Evolutionary conservation across 768 basidiomycete genomes (phyloP), one percentile per base, ranked within the genome.

Genomic region (Mycena galopus): DNA sequence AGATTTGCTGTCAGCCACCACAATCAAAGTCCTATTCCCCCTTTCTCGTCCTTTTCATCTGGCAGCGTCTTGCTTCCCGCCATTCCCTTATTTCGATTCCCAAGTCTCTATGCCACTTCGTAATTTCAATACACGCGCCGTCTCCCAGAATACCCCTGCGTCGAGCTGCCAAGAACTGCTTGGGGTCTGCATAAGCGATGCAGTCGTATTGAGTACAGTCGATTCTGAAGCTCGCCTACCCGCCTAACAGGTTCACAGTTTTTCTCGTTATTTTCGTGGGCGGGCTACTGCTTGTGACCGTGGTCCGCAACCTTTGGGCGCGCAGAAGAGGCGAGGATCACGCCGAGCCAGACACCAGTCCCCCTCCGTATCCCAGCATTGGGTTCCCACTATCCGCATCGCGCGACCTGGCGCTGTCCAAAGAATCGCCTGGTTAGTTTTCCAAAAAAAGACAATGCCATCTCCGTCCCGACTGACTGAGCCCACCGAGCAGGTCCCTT

Each of bases 291-390:
- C 44, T 73, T 27, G 25, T 73, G 29, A 73, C 66, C 1, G 10
- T 73, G 53, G 47, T 12, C 25, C 66, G 58, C 66, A 64, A 73
- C 14, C 6, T 72, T 56, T 66, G 71, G 3, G 47, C 67, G 56
- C 17, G 53, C 19, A 39, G 29, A 35, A 68, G 25, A 47, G 62
- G 47, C 30, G 65, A 57, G 25, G 60, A 29, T 12, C 42, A 53
- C 32, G 42, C 62, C n/a, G 27, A 50, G n/a, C 8, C 56, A 10
- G 10, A 50, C 21, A 35, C 1, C 44, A 65, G 25, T 30, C 72
- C 72, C 0, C 72, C 72, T 23, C n/a, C 72, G 19, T 73, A 73
- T 30, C 51, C 62, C 10, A 58, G 44, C 44, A 56, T 73, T 61
- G 71, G 66, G 19, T 53, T 73, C 47, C 66, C 71, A 5, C 56